phyloP scores from a whole-genome alignment of 179 eudicot genomes.

The Beta lomatogona region DNA sequence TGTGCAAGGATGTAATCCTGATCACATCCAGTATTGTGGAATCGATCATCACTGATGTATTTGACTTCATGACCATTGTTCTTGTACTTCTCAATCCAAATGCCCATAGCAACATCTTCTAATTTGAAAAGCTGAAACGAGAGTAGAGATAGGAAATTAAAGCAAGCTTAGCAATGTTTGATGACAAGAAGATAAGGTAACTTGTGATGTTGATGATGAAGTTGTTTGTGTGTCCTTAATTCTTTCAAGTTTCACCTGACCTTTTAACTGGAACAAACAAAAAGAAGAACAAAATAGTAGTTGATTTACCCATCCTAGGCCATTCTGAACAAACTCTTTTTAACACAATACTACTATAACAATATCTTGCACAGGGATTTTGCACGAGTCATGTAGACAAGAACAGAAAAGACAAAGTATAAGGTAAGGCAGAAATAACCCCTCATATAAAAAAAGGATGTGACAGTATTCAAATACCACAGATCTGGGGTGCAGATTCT shows the following conservation, averaged over 20 bases:
- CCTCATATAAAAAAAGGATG: background rate
- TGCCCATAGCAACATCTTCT: conserved; percentile 95
- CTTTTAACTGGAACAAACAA: background rate
- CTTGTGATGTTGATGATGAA: background rate
- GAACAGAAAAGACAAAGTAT: background rate
- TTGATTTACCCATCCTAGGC: too few relatives aligned
- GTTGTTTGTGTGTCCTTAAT: background rate
- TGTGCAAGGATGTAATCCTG: conserved; percentile 68
- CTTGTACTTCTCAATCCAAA: conserved; percentile 78
- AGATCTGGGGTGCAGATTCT: background rate
- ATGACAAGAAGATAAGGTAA: background rate
- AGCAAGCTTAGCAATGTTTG: background rate
- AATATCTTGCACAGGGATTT: background rate
- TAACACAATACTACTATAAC: background rate
- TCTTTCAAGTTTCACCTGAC: background rate
- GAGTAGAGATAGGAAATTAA: background rate
- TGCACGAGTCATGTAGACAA: background rate
- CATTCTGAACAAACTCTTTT: too few relatives aligned
- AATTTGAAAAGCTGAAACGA: conserved; percentile 76
- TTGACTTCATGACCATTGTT: conserved; percentile 54
- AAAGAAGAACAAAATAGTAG: background rate
- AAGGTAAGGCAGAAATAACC: background rate
- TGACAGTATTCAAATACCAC: background rate
- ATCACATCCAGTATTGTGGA: conserved; percentile 66
- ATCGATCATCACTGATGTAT: conserved; percentile 66